Conservation (phyloP, 768 basidiomycete species). For the Pulveroboletus sp. region DNA sequence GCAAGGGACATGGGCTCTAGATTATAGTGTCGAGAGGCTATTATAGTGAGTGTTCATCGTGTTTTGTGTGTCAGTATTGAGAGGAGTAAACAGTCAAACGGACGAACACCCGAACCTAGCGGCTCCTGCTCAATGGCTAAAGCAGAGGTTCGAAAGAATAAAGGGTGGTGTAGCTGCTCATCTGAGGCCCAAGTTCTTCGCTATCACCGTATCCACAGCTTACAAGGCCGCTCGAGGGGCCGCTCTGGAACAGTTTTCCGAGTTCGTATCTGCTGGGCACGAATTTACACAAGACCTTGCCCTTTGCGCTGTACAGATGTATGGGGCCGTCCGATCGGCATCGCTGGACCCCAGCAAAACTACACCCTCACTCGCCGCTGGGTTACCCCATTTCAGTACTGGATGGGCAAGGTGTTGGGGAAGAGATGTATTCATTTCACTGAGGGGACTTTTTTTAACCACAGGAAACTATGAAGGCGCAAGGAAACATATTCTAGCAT, state of each 20-base stretch:
- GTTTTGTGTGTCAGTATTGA: conserved; percentile 12
- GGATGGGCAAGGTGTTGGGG: conserved; percentile 99
- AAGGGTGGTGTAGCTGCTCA: conserved; percentile 74
- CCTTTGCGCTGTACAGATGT: conserved; percentile 83
- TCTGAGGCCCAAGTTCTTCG: conserved; percentile 95
- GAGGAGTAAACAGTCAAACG: conserved; percentile 45
- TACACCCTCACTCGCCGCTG: conserved; percentile 87
- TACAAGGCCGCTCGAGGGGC: conserved; percentile 87
- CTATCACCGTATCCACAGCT: conserved; percentile 83
- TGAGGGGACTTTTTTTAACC: conserved; percentile 89
- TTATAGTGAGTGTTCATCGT: conserved; percentile 50
- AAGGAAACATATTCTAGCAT: conserved; percentile 86
- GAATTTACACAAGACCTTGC: conserved; percentile 89
- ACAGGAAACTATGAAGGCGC: conserved; percentile 89
- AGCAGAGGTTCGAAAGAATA: conserved; percentile 82
- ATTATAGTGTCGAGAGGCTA: conserved; percentile 77
- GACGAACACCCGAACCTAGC: conserved; percentile 64
- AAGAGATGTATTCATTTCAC: conserved; percentile 89
- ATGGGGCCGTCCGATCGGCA: conserved; percentile 87
- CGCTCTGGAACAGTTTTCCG: conserved; percentile 84
- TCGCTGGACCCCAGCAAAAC: conserved; percentile 73
- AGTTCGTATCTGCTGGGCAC: conserved; percentile 82
- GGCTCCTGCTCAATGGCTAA: conserved; percentile 79
- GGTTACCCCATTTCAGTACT: conserved; percentile 89
- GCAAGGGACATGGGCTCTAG: conserved; percentile 87